phyloP scores from a whole-genome alignment of 2,329 filamentous ascomycete species.

The Dothideomycetidae sp. region DNA sequence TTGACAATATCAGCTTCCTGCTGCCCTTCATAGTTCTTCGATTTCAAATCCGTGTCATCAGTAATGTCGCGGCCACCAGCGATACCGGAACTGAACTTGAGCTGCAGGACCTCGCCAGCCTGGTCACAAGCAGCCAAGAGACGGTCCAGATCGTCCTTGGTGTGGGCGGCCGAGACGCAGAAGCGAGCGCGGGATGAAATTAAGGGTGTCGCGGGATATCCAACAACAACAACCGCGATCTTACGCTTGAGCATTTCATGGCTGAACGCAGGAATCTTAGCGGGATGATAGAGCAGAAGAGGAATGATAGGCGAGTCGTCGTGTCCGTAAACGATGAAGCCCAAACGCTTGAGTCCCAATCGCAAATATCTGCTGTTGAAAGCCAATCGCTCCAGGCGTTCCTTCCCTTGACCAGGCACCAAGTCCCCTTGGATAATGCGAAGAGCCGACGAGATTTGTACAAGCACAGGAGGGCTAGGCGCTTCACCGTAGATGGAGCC shows the following conservation, averaged over 20 bases:
- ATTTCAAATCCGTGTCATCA: constrained; percentile 57
- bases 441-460: constrained; percentile 78
- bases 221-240: constrained; percentile 93
- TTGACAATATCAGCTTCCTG: constrained; percentile 38
- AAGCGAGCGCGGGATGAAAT: constrained; percentile 91
- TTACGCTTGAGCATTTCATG: constrained; percentile 98
- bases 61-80: constrained; percentile 63
- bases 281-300: constrained; percentile 89
- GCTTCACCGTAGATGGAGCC: constrained; percentile 79
- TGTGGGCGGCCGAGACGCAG: constrained; percentile 90
- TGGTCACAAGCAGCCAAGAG: constrained; percentile 82
- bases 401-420: constrained; percentile 79
- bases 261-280: constrained; percentile 95
- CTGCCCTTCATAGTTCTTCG: constrained; percentile 56
- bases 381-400: constrained; percentile 85
- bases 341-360: constrained; percentile 87
- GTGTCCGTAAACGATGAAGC: constrained; percentile 92
- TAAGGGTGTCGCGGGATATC: constrained; percentile 89
- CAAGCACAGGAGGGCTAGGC: constrained; percentile 72
- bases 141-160: constrained; percentile 93
- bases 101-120: constrained; percentile 76
- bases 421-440: constrained; percentile 82
- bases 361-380: constrained; percentile 99
- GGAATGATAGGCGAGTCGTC: constrained; percentile 97
- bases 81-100: constrained; percentile 94